A percentile compares a stretch with the other conserved stretches of the same genome.
These are phyloP conservation scores for Tolypocladium capitatum DNA, from an alignment of 2,329 filamentous ascomycete species.

Conservation along the genomic window DNA sequence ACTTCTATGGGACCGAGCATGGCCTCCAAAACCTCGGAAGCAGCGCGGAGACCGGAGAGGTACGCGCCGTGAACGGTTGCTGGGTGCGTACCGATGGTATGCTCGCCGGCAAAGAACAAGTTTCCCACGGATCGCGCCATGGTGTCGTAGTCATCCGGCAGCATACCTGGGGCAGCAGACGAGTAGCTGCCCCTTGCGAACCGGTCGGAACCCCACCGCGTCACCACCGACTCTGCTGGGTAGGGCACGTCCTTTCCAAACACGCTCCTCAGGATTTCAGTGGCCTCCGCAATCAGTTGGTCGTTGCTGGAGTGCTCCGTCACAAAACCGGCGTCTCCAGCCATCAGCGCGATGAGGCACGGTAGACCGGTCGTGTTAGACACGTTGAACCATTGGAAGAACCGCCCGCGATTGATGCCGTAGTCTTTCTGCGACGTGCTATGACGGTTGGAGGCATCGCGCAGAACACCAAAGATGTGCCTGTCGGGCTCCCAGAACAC, in stretches of 20 bases:
- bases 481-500: constrained; percentile 83
- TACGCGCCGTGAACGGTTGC: constrained; percentile 97
- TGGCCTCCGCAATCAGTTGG: constrained; percentile 68
- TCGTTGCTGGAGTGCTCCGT: constrained; percentile 67
- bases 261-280: constrained; percentile 60
- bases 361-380: constrained; percentile 80
- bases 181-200: constrained; percentile 96
- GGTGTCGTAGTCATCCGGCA: constrained; percentile 76
- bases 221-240: constrained; percentile 77
- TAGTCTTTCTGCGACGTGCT: constrained; percentile 76
- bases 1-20: constrained; percentile 73
- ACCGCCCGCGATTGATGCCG: constrained; percentile 64
- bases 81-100: constrained; percentile 89
- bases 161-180: constrained; percentile 72
- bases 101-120: constrained; percentile 89
- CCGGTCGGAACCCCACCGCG: constrained; percentile 79
- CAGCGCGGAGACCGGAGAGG: constrained; percentile 79
- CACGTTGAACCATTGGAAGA: constrained; percentile 97
- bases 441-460: constrained; percentile 53
- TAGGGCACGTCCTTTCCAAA: constrained; percentile 60
- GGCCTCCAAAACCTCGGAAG: constrained; percentile 69
- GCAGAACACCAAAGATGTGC: constrained; percentile 88
- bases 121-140: constrained; percentile 81
- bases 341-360: constrained; percentile 85
- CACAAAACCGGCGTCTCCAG: constrained; percentile 82